Evolutionary conservation across 768 basidiomycete genomes (phyloP), one percentile per base, ranked within the genome.

Genomic region (Calvatia gigantea): DNA sequence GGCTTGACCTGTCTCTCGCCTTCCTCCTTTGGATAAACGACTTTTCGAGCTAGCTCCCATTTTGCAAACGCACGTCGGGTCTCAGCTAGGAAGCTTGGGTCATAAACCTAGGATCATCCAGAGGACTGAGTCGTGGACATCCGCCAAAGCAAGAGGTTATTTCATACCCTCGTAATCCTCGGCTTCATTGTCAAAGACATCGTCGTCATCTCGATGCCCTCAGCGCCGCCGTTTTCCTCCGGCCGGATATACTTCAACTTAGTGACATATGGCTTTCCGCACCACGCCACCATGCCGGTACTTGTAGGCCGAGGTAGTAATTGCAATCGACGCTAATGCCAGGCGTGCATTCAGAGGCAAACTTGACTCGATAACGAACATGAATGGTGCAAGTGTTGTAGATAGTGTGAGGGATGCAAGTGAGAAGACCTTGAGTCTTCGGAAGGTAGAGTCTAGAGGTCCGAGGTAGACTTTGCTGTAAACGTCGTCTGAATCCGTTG

Each of bases 351-450:
- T 75, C 37, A 80, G 62, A 0, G 93, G 91, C 6, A 94, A 78
- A 21, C 80, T 79, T 4, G 91, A 87, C 58, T 94, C 91, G 61
- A 94, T 76, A 50, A 90, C 65, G 69, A 94, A 88, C 58, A 94
- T 82, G 71, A 94, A 84, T 1, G 93, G 93, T 1, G 88, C 75
- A 62, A 94, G 74, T 3, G 81, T 76, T 56, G 76, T 70, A 8
- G 89, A 86, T 46, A 91, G 77, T 2, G 77, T 77, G 44, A 94
- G 78, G 0, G 92, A 92, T 21, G 85, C 82, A 0, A 95, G 72
- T 11, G 91, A 94, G 73, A 94, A 92, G 7, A 91, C 69, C 67
- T 94, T 94, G 54, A 94, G 79, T 21, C 82, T 80, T 53, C 83
- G 81, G 73, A 91, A 93, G 1, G 91, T 89, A 41, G 74, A 67